Base-by-base conservation (phyloP, 2,329 filamentous ascomycete species). In the Neonectria sp. region DNA sequence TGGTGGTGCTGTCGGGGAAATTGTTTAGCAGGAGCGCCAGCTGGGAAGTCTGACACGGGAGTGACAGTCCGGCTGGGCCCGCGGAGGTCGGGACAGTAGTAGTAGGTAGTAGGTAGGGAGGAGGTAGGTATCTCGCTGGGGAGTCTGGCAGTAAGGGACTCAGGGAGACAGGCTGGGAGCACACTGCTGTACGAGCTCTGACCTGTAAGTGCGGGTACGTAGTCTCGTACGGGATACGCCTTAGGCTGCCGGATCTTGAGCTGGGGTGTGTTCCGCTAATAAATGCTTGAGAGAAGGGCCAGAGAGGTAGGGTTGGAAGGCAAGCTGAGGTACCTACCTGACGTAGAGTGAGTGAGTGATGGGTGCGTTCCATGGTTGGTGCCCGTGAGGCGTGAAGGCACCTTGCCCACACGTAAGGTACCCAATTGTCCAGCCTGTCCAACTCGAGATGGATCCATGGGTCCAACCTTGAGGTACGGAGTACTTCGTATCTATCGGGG, bases 1-100 rank as follows among this genome's bases (percentile, higher is more conserved):
- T 69, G 71, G 71, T 70, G 66, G 65, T 59, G 62, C 64, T 64
- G 68, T 63, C 60, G 60, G 67, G 55, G 46, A 65, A 58, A 64
- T 71, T 58, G 63, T 70, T 73, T 66, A 73, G 63, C 55, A 67
- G 31, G 33, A 51, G 49, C 33, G 60, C 56, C 43, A 59, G 59
- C 46, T 58, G 43, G 60, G 52, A 55, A n/a, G 37, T 24, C 40
- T 45, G 40, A 45, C 37, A 33, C 43, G 33, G 15, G 60, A 53
- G 52, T 53, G 49, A 56, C 55, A 58, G 35, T 51, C 31, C n/a
- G 33, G 25, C 51, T 35, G 27, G 46, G 58, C n/a, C 29, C 37
- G 31, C 27, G 58, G 57, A 46, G 24, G 27, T 53, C 46, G 45
- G 59, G 63, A 48, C 53, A 46, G 55, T 65, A 65, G 43, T 65